A percentile compares a stretch with the other conserved stretches of the same genome.
phyloP scores from a whole-genome alignment of 805 yeast species.

The Saturnispora dispora region DNA sequence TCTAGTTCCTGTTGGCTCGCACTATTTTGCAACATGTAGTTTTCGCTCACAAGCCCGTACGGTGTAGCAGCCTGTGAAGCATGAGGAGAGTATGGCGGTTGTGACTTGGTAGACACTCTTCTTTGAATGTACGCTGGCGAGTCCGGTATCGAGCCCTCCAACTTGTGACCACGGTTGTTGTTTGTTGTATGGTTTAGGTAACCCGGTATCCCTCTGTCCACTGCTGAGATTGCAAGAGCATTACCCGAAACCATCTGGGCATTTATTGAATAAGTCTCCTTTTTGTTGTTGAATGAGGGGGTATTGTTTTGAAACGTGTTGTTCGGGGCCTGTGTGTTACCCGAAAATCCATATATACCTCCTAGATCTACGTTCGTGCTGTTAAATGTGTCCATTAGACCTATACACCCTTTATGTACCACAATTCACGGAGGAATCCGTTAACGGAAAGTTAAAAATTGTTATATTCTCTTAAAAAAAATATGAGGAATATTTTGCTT shows the following conservation, averaged over 20 bases:
- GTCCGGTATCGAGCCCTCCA: background rate
- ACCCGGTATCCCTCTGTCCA: background rate
- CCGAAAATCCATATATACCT: background rate
- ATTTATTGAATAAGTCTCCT: background rate
- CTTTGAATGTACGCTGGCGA: background rate
- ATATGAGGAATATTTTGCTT: background rate
- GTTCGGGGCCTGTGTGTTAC: background rate
- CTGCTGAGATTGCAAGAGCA: slow-evolving; percentile 1
- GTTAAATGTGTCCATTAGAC: background rate
- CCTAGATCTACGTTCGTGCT: background rate
- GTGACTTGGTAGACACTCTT: background rate
- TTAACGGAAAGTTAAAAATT: background rate
- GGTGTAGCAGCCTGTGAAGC: background rate
- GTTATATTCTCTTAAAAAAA: background rate
- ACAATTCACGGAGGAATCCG: background rate
- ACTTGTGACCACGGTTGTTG: background rate
- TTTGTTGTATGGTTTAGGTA: background rate
- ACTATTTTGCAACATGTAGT: background rate
- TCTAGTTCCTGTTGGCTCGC: background rate
- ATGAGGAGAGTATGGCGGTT: background rate
- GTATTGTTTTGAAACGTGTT: background rate
- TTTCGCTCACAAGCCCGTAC: background rate
- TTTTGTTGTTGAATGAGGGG: background rate
- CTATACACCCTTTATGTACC: background rate
- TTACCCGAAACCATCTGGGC: slow-evolving; percentile 1